Percentiles rank a stretch among this genome's conserved stretches.
phyloP scores from a whole-genome alignment of 768 basidiomycete genomes.

The Tulasnella sp. region DNA sequence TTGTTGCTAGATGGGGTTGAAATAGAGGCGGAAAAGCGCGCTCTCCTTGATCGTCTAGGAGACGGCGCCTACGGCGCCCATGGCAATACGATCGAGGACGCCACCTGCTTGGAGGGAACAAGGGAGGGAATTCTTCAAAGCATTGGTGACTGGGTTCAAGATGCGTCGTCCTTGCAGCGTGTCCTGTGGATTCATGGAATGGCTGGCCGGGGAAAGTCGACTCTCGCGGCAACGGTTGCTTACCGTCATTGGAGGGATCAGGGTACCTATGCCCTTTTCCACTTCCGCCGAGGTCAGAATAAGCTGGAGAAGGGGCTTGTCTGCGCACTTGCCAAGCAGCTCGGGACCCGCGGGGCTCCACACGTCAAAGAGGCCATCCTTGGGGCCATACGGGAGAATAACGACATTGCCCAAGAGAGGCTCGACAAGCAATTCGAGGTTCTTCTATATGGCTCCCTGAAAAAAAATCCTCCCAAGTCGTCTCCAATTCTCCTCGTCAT shows the following conservation, averaged over 20 bases:
- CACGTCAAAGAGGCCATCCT: background rate
- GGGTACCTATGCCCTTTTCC: background rate
- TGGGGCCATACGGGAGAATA: background rate
- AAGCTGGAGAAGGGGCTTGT: background rate
- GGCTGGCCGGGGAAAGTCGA: background rate
- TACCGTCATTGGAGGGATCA: background rate
- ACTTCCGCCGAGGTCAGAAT: background rate
- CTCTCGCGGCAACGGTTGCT: background rate
- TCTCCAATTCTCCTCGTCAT: background rate
- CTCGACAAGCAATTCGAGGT: background rate
- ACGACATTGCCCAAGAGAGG: background rate
- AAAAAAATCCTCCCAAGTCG: background rate
- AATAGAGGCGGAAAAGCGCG: background rate
- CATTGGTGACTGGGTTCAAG: background rate
- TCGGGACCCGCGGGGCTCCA: background rate
- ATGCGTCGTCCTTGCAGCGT: background rate
- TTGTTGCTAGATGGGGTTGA: too few species aligned
- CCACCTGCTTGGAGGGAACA: background rate
- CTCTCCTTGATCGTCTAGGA: background rate
- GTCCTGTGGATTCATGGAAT: background rate
- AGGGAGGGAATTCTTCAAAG: background rate
- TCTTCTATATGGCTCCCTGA: background rate
- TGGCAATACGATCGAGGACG: background rate
- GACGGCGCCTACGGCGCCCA: background rate
- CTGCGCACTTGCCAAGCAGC: background rate